A percentile compares a stretch with the other conserved stretches of the same genome.
Evolutionary conservation across 441 rosid species (phyloP).

Genomic region (Euphorbia schlechtendalii): DNA sequence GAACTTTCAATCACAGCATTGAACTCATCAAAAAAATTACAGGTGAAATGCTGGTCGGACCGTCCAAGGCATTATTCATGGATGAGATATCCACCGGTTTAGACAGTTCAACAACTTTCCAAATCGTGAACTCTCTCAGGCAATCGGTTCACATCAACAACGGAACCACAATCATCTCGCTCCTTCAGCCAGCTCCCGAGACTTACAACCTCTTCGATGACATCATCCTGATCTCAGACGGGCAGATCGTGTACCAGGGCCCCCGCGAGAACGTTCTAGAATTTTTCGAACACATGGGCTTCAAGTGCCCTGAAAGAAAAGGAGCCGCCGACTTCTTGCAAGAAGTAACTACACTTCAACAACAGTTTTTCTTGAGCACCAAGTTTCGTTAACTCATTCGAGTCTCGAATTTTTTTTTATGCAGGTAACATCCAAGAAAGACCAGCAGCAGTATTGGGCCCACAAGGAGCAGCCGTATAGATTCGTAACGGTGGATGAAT

Average conservation of each 20-base stretch:
- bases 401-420: slow-evolving; percentile 28
- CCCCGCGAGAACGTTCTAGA: slow-evolving; percentile 57
- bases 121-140: slow-evolving; percentile 58
- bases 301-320: slow-evolving; percentile 76
- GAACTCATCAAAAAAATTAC: not conserved
- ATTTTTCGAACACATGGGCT: slow-evolving; percentile 66
- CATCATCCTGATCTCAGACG: slow-evolving; percentile 66
- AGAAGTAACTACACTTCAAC: slow-evolving; percentile 38
- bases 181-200: slow-evolving; percentile 95
- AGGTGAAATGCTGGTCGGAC: slow-evolving; percentile 93
- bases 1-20: not conserved
- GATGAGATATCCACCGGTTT: slow-evolving; percentile 85
- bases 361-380: slow-evolving; percentile 3
- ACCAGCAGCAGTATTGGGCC: slow-evolving; percentile 84
- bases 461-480: slow-evolving; percentile 47
- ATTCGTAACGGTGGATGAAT: slow-evolving; percentile 53
- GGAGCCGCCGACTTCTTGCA: slow-evolving; percentile 84
- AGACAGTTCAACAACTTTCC: slow-evolving; percentile 75
- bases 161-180: slow-evolving; percentile 71
- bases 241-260: slow-evolving; percentile 65
- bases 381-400: slow-evolving; percentile 46
- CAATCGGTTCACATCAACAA: slow-evolving; percentile 55
- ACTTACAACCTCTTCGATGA: slow-evolving; percentile 82
- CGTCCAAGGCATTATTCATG: slow-evolving; percentile 61
- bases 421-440: slow-evolving; percentile 90